Base-by-base conservation (phyloP, 129 eudicot species). In the Lactuca sativa region DNA sequence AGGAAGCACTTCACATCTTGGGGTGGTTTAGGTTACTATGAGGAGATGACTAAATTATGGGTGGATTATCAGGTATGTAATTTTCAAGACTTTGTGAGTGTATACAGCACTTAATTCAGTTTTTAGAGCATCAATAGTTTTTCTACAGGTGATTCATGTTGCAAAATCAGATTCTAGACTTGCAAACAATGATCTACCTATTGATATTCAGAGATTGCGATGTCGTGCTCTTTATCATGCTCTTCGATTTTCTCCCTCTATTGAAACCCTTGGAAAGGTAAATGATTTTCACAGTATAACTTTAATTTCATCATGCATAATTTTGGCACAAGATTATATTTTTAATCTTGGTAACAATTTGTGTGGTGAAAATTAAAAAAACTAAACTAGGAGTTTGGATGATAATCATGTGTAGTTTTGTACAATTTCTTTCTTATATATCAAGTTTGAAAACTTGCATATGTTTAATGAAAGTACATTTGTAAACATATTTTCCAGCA, bases 101-200 rank as follows among this genome's bases (percentile, higher is more conserved):
- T 40, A n/a, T 43, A 56, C 44, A 40, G 7, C 44, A 40, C 44
- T 40, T 40, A 2, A 17, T 75, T 43, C 18, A 7, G 44, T n/a
- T 60, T 59, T 34, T 34, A 21, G 3, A 59, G 40, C 70, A 59
- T 75, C 5, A 11, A 18, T 67, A 17, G 15, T 66, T 30, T 62
- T 72, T 71, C 6, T 74, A 74, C 86, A 92, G 98, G 90, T 89
- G 56, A 81, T 92, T 75, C 96, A 92, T 79, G 98, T 92, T 36
- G 90, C 96, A 48, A 92, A 92, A 78, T 92, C 98, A 66, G 98
- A 92, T 83, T 89, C 98, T 61, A 83, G 98, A 59, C 82, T 92
- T 77, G 92, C 96, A 58, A 92, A 92, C 78, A 92, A 92, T 85
- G 96, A 86, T 74, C 84, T 92, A 40, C 98, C 96, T 60, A 80